Evolutionary conservation across 202 grass and related monocot genomes (phyloP), one percentile per base, ranked within the genome.

Genomic region (Eragrostis tef): DNA sequence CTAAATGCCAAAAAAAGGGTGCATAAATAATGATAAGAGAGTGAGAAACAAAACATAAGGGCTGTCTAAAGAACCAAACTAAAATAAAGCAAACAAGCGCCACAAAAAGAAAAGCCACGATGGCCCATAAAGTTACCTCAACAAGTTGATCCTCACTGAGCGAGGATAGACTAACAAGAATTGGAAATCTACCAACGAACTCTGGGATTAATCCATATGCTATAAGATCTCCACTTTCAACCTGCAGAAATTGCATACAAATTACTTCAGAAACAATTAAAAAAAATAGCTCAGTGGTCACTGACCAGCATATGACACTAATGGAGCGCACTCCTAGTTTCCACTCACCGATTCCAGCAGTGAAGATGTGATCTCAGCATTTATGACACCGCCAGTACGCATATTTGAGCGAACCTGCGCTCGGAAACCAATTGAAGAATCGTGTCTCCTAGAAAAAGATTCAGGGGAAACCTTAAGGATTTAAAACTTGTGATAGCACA

Each of bases 131-230:
- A 81, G 49, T 82, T 80, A 93, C 90, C 87, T 93, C 87, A 75
- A 93, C 90, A 85, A 93, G 87, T 72, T 93, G 90, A 71, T 93
- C 90, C 60, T 89, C 87, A 1, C 79, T 93, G 22, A 93, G 90
- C 6, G 87, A 86, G 16, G 84, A 93, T 53, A 93, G 75, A 89
- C 87, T 89, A 85, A 89, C 87, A 89, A 93, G 84, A 87, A 92
- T 78, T 60, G 87, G 87, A 89, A 93, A 93, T 79, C 90, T 93
- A 70, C 90, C 90, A 54, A 93, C 87, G 71, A 93, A 93, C 67
- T 93, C 90, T 72, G 90, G 87, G 26, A 93, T 93, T 34, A 93
- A 86, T 71, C 90, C 90, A 79, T 93, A 93, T 27, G 87, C 67
- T 83, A 93, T 85, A 54, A 93, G 90, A 87, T 93, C 90, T 6